A percentile compares a stretch with the other conserved stretches of the same genome.
Evolutionary conservation across 2,329 filamentous ascomycete genomes (phyloP).

Genomic region (Juglanconis oblonga): DNA sequence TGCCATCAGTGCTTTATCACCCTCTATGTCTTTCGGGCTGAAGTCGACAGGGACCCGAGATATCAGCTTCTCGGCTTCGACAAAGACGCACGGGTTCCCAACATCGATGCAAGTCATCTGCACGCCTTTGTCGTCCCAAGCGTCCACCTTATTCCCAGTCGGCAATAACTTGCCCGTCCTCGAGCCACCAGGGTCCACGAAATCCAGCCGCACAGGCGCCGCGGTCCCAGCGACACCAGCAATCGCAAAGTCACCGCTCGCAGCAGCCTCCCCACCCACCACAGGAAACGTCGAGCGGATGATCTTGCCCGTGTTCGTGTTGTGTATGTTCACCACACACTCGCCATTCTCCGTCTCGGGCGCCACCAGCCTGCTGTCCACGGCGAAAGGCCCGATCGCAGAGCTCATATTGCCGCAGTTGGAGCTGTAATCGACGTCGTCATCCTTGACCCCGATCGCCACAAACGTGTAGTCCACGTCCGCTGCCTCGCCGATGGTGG

Average conservation of each 20-base stretch:
- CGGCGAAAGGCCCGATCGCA: constrained; percentile 63
- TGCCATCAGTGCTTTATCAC: constrained; percentile 27
- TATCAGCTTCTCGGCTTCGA: constrained; percentile 29
- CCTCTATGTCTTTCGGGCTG: constrained; percentile 30
- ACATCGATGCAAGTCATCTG: constrained; percentile 34
- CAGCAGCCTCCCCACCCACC: constrained; percentile 33
- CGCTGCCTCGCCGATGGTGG: constrained; percentile 40
- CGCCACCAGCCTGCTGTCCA: constrained; percentile 49
- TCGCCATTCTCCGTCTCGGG: constrained; percentile 23
- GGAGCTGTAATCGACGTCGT: constrained; percentile 60
- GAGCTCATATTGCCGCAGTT: constrained; percentile 77
- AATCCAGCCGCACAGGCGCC: constrained; percentile 35
- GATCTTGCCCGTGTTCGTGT: constrained; percentile 68
- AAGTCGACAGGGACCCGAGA: constrained; percentile 21
- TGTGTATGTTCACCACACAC: constrained; percentile 58
- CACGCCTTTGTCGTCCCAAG: constrained; percentile 27
- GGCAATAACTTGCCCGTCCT: constrained; percentile 38
- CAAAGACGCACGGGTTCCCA: constrained; percentile 41
- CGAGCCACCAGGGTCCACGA: constrained; percentile 37
- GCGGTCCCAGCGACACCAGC: constrained; percentile 37
- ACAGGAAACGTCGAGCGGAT: constrained; percentile 37
- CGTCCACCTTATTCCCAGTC: constrained; percentile 34
- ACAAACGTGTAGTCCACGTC: constrained; percentile 73
- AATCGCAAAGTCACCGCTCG: constrained; percentile 33
- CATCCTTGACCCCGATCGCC: constrained; percentile 61